Evolutionary conservation across 2,329 filamentous ascomycete species (phyloP).

Genomic region (Aspergillus brasiliensis): DNA sequence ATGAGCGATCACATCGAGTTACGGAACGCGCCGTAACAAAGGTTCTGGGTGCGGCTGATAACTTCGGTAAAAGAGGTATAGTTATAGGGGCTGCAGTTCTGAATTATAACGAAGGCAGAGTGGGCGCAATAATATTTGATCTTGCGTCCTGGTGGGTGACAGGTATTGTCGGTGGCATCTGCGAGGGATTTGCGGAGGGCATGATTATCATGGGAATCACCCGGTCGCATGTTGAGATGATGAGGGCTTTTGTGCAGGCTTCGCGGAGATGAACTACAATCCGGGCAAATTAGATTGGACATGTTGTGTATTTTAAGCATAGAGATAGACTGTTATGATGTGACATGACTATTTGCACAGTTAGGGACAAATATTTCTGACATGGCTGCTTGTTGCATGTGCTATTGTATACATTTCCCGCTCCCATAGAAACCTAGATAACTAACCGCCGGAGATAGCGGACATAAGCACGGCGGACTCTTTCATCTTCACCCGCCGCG

Average conservation of each 20-base stretch:
- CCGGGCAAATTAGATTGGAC: not conserved
- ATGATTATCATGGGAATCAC: conserved; percentile 49
- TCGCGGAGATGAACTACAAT: not conserved
- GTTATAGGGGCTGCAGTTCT: conserved; percentile 58
- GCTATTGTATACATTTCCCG: too few relatives aligned
- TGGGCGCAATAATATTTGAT: conserved; percentile 62
- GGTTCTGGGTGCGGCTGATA: conserved; percentile 56
- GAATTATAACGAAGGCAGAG: conserved; percentile 64
- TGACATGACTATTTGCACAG: not conserved
- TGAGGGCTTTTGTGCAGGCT: not conserved
- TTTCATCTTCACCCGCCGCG: not conserved
- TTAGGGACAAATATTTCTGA: too few relatives aligned
- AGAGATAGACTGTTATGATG: not conserved
- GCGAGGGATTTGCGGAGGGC: conserved; percentile 63
- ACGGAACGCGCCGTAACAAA: conserved; percentile 59
- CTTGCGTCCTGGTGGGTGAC: conserved; percentile 63
- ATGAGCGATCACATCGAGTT: conserved; percentile 68
- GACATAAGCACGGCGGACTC: conserved; percentile 6
- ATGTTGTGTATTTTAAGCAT: not conserved
- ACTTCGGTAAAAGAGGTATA: conserved; percentile 55
- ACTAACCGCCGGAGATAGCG: conserved; percentile 16
- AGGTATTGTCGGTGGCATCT: conserved; percentile 66
- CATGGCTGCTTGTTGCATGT: too few relatives aligned
- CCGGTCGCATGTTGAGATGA: conserved; percentile 20
- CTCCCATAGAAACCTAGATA: not conserved